phyloP scores from a whole-genome alignment of 176 grass and related monocot genomes.

The Ampelocalamus luodianensis region DNA sequence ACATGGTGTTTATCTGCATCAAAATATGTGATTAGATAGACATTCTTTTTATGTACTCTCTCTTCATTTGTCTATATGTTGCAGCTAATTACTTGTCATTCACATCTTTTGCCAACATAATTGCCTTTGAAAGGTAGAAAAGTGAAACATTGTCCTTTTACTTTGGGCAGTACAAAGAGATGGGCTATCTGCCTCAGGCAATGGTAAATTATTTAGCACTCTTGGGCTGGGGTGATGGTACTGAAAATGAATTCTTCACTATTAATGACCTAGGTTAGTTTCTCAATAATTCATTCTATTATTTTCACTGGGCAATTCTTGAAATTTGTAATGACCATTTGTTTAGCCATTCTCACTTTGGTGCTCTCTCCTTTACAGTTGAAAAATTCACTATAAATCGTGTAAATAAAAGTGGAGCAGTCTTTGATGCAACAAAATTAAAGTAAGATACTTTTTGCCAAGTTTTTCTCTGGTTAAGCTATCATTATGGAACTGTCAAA shows the following conservation, averaged over 20 bases:
- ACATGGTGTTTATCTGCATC: background rate
- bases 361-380: constrained; percentile 50
- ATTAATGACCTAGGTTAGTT: constrained; percentile 79
- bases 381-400: constrained; percentile 90
- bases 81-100: background rate
- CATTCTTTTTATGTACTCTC: background rate
- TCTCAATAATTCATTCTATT: constrained; percentile 7
- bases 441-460: constrained; percentile 57
- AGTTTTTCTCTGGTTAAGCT: constrained; percentile 6
- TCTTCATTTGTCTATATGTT: constrained; percentile 5
- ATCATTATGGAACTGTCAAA: background rate
- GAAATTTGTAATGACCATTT: background rate
- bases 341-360: constrained; percentile 15
- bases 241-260: constrained; percentile 97
- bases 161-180: constrained; percentile 83
- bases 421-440: constrained; percentile 88
- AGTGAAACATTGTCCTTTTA: constrained; percentile 20
- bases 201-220: constrained; percentile 98
- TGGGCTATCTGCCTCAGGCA: constrained; percentile 97
- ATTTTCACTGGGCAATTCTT: background rate
- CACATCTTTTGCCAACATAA: background rate
- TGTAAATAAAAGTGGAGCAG: constrained; percentile 98
- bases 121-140: background rate
- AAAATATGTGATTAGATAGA: constrained; percentile 9
- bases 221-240: constrained; percentile 95